Base-by-base conservation (phyloP, 75 land plant species). In the Picea glauca region DNA sequence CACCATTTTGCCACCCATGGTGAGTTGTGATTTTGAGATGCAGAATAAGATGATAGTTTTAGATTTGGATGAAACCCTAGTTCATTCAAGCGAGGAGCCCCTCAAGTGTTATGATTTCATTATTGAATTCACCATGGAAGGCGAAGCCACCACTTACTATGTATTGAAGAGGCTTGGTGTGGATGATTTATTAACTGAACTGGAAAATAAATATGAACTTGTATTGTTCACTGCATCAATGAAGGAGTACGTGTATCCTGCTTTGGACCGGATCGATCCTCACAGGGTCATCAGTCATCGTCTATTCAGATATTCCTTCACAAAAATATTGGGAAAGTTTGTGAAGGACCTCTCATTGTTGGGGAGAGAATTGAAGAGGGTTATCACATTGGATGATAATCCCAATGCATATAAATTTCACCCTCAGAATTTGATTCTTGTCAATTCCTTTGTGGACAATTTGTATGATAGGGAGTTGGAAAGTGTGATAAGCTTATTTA, bases 141-240 rank as follows among this genome's bases (percentile, higher is more conserved):
- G 91, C 30, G 76, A 78, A 57, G 68, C 72, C 18, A 15, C 80
- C 57, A 87, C 78, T 14, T 86, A 90, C 30, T 94, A 94, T 73
- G 99, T 96, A 18, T 75, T 80, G 33, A 96, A 94, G 82, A 84
- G 98, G 76, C 98, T 95, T 26, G 88, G 68, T n/a, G 77, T 86
- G 5, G 88, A 86, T 35, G 65, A 81, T 14, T 80, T 86, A 38
- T 38, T 38, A 46, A 46, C 50, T 35, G 77, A 65, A n/a, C 56
- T 85, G 54, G 14, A 59, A 13, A 61, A 57, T 0, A 73, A 70
- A 50, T 85, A 78, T 61, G 86, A 85, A 61, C 65, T 85, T 33
- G 86, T 85, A 9, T 58, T 83, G 14, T 85, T 83, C 26, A 83
- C 85, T 17, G 85, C 86, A 30, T 72, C 80, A 38, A 26, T 61